Evolutionary conservation across 192 early-diverging fungal species (phyloP), one percentile per base, ranked within the genome.

Genomic region (Coemansia asiatica): DNA sequence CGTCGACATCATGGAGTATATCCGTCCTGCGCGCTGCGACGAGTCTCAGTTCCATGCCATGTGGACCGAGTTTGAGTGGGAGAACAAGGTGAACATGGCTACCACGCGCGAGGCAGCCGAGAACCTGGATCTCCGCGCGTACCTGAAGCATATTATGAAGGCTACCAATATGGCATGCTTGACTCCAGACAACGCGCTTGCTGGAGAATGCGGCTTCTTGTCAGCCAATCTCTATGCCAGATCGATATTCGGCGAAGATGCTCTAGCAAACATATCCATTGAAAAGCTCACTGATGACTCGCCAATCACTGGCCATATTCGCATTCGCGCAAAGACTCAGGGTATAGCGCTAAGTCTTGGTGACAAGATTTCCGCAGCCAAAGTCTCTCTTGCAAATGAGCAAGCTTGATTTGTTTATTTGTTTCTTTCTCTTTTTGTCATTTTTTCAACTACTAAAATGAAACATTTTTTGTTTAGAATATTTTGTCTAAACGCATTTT

Each of bases 1-100:
- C 67, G 93, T 99, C 69, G 97, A 99, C 67, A 99, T 99, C 67
- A 96, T 98, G 95, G 97, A 98, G 76, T 99, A 98, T 75, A 97
- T 99, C 81, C 92, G 95, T 50, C 92, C 95, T 21, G 93, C 91
- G 28, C 83, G 78, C 46, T 97, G 95, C 83, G 90, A 87, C 48
- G 94, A 95, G 74, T 91, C 89, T 28, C 91, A 92, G 87, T 99
- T 99, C 93, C 89, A 95, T 58, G 79, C 88, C 66, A 97, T 97
- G 94, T 99, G 97, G 97, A 92, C 89, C 53, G 97, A 99, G 81
- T 99, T 99, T 84, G 97, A 99, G 76, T 99, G 97, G 97, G 97
- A 99, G 78, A 99, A 99, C 85, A 98, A 98, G 87, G 95, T 99
- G 63, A 94, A 94, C 59, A 96, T 97, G 66, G 92, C 94, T 66